phyloP scores from a whole-genome alignment of 768 basidiomycete species.

The Termitomyces sp. region DNA sequence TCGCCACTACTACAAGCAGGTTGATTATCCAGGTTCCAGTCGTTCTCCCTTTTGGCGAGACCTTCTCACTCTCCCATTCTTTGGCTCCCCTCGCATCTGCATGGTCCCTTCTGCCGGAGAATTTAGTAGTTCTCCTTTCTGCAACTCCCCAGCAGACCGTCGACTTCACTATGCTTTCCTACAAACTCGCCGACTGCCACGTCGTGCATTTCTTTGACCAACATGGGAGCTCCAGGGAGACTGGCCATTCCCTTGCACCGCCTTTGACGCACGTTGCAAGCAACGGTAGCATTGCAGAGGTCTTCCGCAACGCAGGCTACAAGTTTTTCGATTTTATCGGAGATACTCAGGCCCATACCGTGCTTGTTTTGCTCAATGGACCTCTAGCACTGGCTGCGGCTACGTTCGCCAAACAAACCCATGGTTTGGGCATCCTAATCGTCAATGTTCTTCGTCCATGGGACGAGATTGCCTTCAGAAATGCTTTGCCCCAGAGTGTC shows the following conservation, averaged over 20 bases:
- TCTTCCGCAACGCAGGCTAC: conserved; percentile 56
- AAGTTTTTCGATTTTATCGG: conserved; percentile 75
- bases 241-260: conserved; percentile 46
- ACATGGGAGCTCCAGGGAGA: conserved; percentile 71
- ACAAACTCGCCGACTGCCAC: conserved; percentile 59
- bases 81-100: conserved; percentile 61
- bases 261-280: conserved; percentile 24
- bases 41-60: conserved; percentile 57
- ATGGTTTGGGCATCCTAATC: conserved; percentile 58
- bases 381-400: conserved; percentile 65
- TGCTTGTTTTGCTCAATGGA: conserved; percentile 71
- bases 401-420: conserved; percentile 34
- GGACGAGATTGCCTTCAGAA: conserved; percentile 60
- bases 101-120: conserved; percentile 55
- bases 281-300: conserved; percentile 34
- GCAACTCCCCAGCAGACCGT: conserved; percentile 79
- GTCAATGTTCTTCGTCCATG: conserved; percentile 85
- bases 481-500: conserved; percentile 52
- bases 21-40: conserved; percentile 82
- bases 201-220: conserved; percentile 92
- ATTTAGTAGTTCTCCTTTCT: conserved; percentile 72
- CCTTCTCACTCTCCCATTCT: conserved; percentile 71
- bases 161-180: conserved; percentile 73
- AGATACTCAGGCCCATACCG: conserved; percentile 52
- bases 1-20: conserved; percentile 54